Percentiles rank a stretch among this genome's conserved stretches.
phyloP scores from a whole-genome alignment of 176 grass and related monocot genomes.

The Ampelocalamus luodianensis region DNA sequence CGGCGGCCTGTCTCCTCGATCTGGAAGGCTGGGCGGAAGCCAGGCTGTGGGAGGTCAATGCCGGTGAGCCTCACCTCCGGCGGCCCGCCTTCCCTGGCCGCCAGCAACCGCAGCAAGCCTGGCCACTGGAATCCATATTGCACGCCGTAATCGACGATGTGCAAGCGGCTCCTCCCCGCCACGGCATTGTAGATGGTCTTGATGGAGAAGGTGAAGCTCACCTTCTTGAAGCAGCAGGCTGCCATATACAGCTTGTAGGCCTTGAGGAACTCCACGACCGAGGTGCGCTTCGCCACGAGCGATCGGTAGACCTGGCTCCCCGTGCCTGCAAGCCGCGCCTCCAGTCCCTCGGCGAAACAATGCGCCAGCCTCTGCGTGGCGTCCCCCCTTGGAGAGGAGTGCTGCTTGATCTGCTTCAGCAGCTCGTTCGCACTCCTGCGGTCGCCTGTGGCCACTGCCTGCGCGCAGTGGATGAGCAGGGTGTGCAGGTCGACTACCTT shows the following conservation, averaged over 20 bases:
- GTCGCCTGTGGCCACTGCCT: slow-evolving; percentile 55
- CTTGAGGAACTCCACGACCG: slow-evolving; percentile 39
- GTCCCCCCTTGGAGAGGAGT: slow-evolving; percentile 60
- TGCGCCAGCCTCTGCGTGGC: slow-evolving; percentile 58
- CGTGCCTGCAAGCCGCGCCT: slow-evolving; percentile 60
- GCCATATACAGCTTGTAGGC: slow-evolving; percentile 43
- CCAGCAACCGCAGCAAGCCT: slow-evolving; percentile 14
- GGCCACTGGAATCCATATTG: slow-evolving; percentile 56
- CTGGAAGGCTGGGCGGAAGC: slow-evolving; percentile 57
- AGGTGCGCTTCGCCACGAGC: slow-evolving; percentile 34
- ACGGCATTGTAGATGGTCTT: slow-evolving; percentile 16
- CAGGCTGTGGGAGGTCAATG: slow-evolving; percentile 50
- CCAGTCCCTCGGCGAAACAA: slow-evolving; percentile 65
- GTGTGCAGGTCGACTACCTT: slow-evolving; percentile 66
- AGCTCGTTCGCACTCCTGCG: slow-evolving; percentile 32
- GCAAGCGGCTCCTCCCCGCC: slow-evolving; percentile 40
- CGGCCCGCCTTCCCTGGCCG: slow-evolving; percentile 41
- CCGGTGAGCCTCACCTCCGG: slow-evolving; percentile 56
- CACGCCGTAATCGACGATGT: slow-evolving; percentile 51
- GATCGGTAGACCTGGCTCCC: slow-evolving; percentile 57
- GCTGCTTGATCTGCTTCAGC: slow-evolving; percentile 53
- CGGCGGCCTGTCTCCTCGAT: slow-evolving; percentile 58
- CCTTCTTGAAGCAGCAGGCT: slow-evolving; percentile 33
- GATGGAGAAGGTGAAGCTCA: not conserved
- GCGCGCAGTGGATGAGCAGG: slow-evolving; percentile 69